A percentile compares a stretch with the other conserved stretches of the same genome.
Conservation (phyloP, 2,329 filamentous ascomycete species). For the Bipolaris bicolor region DNA sequence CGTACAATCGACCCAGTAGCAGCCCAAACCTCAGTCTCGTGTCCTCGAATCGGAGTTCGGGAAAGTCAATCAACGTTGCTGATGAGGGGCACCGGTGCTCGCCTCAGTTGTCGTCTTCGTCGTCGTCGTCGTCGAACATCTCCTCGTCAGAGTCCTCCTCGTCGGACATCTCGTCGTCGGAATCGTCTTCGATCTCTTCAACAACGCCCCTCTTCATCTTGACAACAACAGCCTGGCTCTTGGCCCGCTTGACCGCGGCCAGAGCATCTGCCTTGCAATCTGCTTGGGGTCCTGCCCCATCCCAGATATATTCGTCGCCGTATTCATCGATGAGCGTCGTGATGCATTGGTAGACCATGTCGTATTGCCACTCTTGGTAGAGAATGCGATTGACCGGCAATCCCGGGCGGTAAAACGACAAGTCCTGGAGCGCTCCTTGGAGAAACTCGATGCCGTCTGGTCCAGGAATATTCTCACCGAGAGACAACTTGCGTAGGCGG, state of each 20-base stretch:
- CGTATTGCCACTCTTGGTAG: slow-evolving; percentile 32
- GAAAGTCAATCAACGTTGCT: no score
- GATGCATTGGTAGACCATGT: slow-evolving; percentile 17
- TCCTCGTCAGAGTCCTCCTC: no score
- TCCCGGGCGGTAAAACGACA: slow-evolving; percentile 21
- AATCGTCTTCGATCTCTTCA: not conserved
- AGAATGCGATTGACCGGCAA: slow-evolving; percentile 19
- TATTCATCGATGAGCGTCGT: slow-evolving; percentile 24
- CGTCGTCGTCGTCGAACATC: no score
- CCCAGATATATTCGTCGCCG: slow-evolving; percentile 19
- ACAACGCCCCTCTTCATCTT: no score
- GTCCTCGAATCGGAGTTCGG: no score
- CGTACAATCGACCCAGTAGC: no score
- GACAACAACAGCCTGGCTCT: not conserved
- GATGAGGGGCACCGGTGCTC: no score
- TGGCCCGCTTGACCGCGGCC: slow-evolving; percentile 8
- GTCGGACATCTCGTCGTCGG: no score
- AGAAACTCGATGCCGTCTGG: slow-evolving; percentile 6
- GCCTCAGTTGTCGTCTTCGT: no score
- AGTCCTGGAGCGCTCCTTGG: slow-evolving; percentile 4
- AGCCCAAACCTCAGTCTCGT: no score
- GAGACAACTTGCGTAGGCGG: slow-evolving; percentile 20
- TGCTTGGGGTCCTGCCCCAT: slow-evolving; percentile 20
- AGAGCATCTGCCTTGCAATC: slow-evolving; percentile 22
- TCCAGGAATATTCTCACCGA: slow-evolving; percentile 26